Evolutionary conservation across 306 rosid genomes (phyloP).

Genomic region (Fagus crenata): DNA sequence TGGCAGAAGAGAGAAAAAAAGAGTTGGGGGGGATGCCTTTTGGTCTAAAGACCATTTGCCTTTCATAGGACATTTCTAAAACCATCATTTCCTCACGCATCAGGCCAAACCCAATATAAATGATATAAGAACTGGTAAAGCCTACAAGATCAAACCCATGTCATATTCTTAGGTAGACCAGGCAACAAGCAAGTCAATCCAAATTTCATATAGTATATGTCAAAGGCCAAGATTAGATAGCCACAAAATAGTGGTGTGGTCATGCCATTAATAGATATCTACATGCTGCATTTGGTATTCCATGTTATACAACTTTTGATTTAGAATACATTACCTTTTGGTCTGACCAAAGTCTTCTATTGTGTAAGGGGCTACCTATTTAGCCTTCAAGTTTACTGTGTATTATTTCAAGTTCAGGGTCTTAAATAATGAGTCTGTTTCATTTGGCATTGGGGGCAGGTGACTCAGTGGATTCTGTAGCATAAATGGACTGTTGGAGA

Average conservation of each 20-base stretch:
- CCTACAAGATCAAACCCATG: no score
- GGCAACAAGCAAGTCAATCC: no score
- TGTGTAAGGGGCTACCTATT: background rate
- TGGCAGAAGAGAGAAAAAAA: no score
- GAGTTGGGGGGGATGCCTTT: no score
- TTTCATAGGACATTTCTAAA: no score
- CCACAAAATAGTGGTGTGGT: background rate
- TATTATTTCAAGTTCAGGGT: background rate
- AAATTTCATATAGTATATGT: background rate
- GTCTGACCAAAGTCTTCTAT: background rate
- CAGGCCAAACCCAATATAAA: no score
- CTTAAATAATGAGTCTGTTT: background rate
- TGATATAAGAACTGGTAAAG: no score
- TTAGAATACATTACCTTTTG: background rate
- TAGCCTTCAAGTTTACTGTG: no score
- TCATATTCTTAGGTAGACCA: no score
- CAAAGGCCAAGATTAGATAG: background rate
- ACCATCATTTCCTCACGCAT: no score
- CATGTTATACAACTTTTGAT: background rate
- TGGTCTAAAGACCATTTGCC: no score
- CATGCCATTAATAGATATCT: background rate
- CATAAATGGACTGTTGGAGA: slow-evolving; percentile 93
- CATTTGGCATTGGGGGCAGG: slow-evolving; percentile 45
- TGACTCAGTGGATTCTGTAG: slow-evolving; percentile 55
- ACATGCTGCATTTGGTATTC: background rate